Evolutionary conservation across 768 basidiomycete genomes (phyloP).

Genomic region (Pholiota molesta): DNA sequence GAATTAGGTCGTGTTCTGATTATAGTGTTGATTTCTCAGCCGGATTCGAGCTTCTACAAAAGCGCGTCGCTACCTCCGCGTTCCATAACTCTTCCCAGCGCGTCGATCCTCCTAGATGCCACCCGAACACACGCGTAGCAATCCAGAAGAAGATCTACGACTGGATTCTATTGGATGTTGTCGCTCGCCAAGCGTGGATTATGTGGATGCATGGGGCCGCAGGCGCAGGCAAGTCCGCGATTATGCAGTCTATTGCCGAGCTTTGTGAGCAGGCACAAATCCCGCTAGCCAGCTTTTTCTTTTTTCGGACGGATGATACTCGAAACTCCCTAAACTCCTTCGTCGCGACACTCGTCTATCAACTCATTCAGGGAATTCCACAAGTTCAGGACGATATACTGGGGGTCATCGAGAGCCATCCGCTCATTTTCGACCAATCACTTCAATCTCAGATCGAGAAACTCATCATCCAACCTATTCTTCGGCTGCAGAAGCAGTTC

Average conservation of each 20-base stretch:
- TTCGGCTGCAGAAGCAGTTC: neutral
- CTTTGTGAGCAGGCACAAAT: no score
- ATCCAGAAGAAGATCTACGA: neutral
- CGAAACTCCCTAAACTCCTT: neutral
- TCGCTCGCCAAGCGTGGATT: neutral
- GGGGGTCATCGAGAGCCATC: neutral
- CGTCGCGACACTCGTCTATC: neutral
- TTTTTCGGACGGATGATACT: neutral
- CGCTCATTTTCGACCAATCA: neutral
- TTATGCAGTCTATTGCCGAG: conserved; percentile 7
- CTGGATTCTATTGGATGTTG: neutral
- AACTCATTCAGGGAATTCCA: neutral
- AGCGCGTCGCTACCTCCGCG: conserved; percentile 1
- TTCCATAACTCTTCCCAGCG: conserved; percentile 19
- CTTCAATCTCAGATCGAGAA: neutral
- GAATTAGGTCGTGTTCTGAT: no score
- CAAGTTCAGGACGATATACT: neutral
- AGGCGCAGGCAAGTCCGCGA: conserved; percentile 14
- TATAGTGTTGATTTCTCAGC: neutral
- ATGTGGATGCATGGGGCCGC: conserved; percentile 15
- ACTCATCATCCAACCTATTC: neutral
- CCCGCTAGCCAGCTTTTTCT: neutral
- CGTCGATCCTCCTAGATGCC: conserved; percentile 18
- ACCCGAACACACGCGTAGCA: conserved; percentile 15
- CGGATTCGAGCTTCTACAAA: neutral